A percentile compares a stretch with the other conserved stretches of the same genome.
Conservation (phyloP, 768 basidiomycete species). For the Harrya chromipes region DNA sequence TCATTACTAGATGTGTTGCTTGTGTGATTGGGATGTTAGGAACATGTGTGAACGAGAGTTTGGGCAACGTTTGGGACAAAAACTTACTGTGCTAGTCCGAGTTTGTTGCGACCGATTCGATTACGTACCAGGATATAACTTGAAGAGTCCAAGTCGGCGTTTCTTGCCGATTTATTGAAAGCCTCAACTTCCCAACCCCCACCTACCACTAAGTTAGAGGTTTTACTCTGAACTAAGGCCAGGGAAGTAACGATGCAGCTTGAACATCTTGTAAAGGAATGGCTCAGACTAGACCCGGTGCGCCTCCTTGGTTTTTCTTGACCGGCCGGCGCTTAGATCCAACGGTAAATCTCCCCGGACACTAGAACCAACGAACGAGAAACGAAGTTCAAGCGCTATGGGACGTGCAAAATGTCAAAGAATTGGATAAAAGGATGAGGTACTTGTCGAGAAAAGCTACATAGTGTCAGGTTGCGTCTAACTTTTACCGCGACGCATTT, state of each 20-base stretch:
- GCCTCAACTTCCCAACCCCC: no score
- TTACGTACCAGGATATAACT: no score
- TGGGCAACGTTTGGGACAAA: no score
- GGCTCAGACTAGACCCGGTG: constrained; percentile 50
- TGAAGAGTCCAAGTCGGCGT: no score
- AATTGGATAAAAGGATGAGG: constrained; percentile 44
- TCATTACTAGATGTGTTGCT: no score
- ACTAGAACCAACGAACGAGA: constrained; percentile 39
- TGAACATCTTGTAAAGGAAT: constrained; percentile 45
- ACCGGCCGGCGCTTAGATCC: background rate
- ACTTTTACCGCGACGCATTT: background rate
- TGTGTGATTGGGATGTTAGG: no score
- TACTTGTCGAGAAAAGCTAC: constrained; percentile 9
- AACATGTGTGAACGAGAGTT: no score
- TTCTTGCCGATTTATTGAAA: no score
- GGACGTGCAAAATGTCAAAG: constrained; percentile 25
- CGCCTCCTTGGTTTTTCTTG: background rate
- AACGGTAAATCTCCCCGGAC: background rate
- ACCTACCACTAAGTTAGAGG: background rate
- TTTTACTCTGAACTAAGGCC: background rate
- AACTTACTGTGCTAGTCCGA: no score
- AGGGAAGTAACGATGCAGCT: constrained; percentile 20
- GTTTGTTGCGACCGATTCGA: no score
- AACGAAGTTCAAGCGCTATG: constrained; percentile 35
- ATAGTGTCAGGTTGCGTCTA: background rate